These are phyloP conservation scores for Penicillium psychrosexuale DNA, from an alignment of 2,329 filamentous ascomycete species.

Conservation along the genomic window DNA sequence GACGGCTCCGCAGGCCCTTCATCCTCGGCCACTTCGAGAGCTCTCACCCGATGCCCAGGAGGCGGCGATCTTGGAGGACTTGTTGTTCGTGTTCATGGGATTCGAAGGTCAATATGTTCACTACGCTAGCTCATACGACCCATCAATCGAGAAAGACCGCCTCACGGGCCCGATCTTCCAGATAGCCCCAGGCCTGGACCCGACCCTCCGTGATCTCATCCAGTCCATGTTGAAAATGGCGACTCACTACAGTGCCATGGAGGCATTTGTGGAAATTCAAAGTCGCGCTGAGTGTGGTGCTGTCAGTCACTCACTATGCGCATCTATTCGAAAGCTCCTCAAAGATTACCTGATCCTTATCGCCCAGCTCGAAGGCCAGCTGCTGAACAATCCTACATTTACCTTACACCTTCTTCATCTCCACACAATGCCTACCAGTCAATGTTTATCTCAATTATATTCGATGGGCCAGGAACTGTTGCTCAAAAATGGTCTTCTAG, in stretches of 20 bases:
- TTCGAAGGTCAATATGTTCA: slow-evolving; percentile 97
- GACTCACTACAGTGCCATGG: slow-evolving; percentile 85
- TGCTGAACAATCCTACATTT: slow-evolving; percentile 82
- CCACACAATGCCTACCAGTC: slow-evolving; percentile 82
- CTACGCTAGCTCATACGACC: slow-evolving; percentile 78
- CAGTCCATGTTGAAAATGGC: slow-evolving; percentile 90
- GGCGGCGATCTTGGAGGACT: slow-evolving; percentile 78
- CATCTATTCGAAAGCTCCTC: slow-evolving; percentile 84
- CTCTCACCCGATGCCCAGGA: slow-evolving; percentile 81
- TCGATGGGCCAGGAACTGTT: slow-evolving; percentile 82
- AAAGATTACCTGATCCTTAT: slow-evolving; percentile 93
- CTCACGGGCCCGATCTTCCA: slow-evolving; percentile 78
- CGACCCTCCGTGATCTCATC: slow-evolving; percentile 83
- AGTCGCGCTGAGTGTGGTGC: slow-evolving; percentile 89
- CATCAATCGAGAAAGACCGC: slow-evolving; percentile 78
- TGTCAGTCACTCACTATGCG: slow-evolving; percentile 93
- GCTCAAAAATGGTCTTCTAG: slow-evolving; percentile 80
- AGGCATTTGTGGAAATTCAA: slow-evolving; percentile 91
- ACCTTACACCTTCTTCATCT: slow-evolving; percentile 91
- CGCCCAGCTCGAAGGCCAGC: slow-evolving; percentile 89
- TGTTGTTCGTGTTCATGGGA: slow-evolving; percentile 95
- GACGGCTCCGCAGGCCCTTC: slow-evolving; percentile 65
- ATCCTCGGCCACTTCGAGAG: slow-evolving; percentile 65
- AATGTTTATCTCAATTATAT: slow-evolving; percentile 89
- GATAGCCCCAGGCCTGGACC: slow-evolving; percentile 79